Base-by-base conservation (phyloP, 2,329 filamentous ascomycete species). In the Chrysoporthe deuterocubensis region DNA sequence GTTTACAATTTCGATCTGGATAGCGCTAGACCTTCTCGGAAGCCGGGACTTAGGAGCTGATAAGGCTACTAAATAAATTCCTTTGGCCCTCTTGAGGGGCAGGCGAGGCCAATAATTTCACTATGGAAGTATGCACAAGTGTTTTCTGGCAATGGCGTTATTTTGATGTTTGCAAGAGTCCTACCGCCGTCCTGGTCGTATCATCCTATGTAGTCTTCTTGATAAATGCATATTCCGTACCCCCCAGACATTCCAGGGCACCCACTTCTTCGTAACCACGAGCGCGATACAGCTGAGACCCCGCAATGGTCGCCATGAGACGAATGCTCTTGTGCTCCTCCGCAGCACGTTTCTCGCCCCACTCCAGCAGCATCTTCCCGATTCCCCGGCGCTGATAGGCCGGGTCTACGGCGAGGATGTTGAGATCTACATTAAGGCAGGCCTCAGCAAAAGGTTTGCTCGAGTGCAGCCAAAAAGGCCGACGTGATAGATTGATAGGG, bases 231-330 rank as follows among this genome's bases (percentile, higher is more conserved):
- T 64, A 62, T 7, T 69, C 68, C 42, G 26, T 44, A 2, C 44
- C 57, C 37, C 68, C 68, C 5, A 59, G 16, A 48, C 61, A 58
- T 3, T 65, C 50, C 2, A 60, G 13, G 1, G 62, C 60, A 5
- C 68, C 68, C 32, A 70, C 68, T 43, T 68, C 62, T 26, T 68
- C 63, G 14, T 65, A 66, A 0, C 59, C 59, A 14, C 64, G 62
- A 0, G 66, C 62, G 3, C 65, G 58, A 43, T 70, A 70, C 42
- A 70, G 7, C 11, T 63, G 50, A 7, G 66, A 42, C 3, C 62
- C 68, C 1, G 66, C 21, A 2, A 44, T 42, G 9, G 62, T 68
- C 2, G 68, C 54, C 52, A 68, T 18, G 26, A 70, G 42, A 44
- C 64, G 66, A 26, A 68, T 44, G 46, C 62, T 32, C 46, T 66